Percentiles rank a stretch among this genome's conserved stretches.
Evolutionary conservation across 768 basidiomycete genomes (phyloP).

Genomic region (Cystobasidium tubakii): DNA sequence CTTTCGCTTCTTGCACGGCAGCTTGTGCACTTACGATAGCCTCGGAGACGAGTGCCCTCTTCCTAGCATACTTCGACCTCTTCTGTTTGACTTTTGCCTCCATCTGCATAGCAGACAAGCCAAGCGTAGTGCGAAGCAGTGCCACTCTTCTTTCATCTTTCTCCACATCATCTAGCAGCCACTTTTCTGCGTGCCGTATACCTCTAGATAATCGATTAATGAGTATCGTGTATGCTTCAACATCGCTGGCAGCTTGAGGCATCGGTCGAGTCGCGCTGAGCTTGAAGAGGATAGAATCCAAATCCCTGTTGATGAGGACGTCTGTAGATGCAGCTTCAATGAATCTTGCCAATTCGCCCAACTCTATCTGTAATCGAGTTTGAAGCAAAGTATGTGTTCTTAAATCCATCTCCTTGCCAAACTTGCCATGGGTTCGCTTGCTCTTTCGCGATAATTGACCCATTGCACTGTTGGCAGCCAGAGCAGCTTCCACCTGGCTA

Average conservation of each 20-base stretch:
- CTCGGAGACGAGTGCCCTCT: neutral
- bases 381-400: conserved; percentile 1
- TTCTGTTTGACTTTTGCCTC: neutral
- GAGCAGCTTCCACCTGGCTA: neutral
- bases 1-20: neutral
- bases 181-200: neutral
- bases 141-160: neutral
- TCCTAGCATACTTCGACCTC: neutral
- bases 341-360: neutral
- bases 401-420: neutral
- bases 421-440: neutral
- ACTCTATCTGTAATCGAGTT: neutral
- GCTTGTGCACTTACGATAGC: neutral
- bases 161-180: neutral
- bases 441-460: neutral
- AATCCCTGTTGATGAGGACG: neutral
- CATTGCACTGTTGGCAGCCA: neutral
- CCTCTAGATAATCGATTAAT: neutral
- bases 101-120: neutral
- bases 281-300: neutral
- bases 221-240: no score
- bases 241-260: neutral
- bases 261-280: neutral
- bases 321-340: neutral
- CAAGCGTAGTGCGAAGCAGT: neutral